A percentile compares a stretch with the other conserved stretches of the same genome.
These are phyloP conservation scores for Gymnopilus junonius DNA, from an alignment of 768 basidiomycete species.

Conservation along the genomic window DNA sequence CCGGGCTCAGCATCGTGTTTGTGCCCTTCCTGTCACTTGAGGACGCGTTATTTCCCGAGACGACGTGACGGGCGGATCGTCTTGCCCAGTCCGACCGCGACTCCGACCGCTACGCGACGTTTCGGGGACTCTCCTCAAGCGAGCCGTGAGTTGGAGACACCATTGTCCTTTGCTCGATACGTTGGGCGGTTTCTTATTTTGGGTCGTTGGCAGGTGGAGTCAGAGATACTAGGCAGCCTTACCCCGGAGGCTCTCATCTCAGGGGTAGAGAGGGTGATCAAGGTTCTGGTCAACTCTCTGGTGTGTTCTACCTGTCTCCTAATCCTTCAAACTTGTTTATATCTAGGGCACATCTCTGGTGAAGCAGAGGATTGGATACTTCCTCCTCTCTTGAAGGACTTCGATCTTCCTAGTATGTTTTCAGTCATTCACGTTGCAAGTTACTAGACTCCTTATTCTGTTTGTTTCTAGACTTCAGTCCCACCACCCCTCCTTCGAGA, in stretches of 20 bases:
- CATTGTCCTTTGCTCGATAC: background rate
- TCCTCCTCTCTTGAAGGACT: constrained; percentile 2
- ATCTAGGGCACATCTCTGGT: constrained; percentile 7
- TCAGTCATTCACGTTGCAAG: background rate
- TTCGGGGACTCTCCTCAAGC: background rate
- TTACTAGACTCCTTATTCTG: background rate
- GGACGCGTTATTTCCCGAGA: constrained; percentile 24
- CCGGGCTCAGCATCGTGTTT: constrained; percentile 16
- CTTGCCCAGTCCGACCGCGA: constrained; percentile 24
- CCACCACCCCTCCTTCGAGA: background rate
- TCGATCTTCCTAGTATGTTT: constrained; percentile 2
- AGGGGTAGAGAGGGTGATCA: constrained; percentile 18
- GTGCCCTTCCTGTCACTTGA: constrained; percentile 28
- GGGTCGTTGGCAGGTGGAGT: background rate
- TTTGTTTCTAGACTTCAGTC: background rate
- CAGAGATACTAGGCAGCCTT: background rate
- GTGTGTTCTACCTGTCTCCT: constrained; percentile 5
- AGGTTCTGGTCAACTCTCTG: constrained; percentile 11
- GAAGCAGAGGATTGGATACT: background rate
- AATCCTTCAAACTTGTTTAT: background rate
- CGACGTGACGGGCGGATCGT: constrained; percentile 29
- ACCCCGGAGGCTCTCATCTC: background rate
- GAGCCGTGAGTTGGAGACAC: background rate
- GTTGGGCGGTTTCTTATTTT: background rate
- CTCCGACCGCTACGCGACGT: background rate